Evolutionary conservation across 73 alveolate genomes (phyloP), one percentile per base, ranked within the genome.

Genomic region (Paramecium pentaurelia): DNA sequence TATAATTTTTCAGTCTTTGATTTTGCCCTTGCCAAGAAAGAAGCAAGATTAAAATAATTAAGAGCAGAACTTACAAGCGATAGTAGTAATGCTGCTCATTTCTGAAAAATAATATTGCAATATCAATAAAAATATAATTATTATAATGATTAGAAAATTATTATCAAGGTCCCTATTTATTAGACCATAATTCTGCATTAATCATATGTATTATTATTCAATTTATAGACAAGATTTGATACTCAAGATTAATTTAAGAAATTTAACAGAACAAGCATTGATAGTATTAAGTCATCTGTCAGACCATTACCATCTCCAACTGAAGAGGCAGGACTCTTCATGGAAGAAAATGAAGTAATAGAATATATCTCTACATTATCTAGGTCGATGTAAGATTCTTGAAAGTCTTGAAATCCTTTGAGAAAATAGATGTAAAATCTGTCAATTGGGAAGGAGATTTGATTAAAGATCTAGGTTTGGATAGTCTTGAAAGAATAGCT

Each of bases 401-500:
- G 5, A 93, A 92, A 58, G 84, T 92, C 32, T 20, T 92, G 36
- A 92, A 86, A 58, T 59, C 86, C 32, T 92, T 92, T 38, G 92
- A 92, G 71, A 54, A 92, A 47, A 42, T 93, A 70, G 96, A 96
- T 85, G 58, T 96, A 38, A 92, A 87, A 70, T 89, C 14, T 0
- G 71, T 96, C 18, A 93, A 96, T 80, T 96, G 97, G 97, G 86
- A 95, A 77, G 92, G 80, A 36, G 60, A 42, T 32, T 86, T 96
- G 5, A 37, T 38, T 10, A 89, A 85, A 18, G 97, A 86, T 30
- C 70, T 88, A 37, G 97, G 97, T 16, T 58, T 96, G 25, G 98
- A 96, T 89, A 94, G 96, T 18, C 83, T 95, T 49, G 97, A 96
- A 42, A 49, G 90, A 49, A 90, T 95, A 0, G 97, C 98, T 12